Percentiles rank a stretch among this genome's conserved stretches.
Conservation (phyloP, 768 basidiomycete genomes). For the Mycena albidolilacea region DNA sequence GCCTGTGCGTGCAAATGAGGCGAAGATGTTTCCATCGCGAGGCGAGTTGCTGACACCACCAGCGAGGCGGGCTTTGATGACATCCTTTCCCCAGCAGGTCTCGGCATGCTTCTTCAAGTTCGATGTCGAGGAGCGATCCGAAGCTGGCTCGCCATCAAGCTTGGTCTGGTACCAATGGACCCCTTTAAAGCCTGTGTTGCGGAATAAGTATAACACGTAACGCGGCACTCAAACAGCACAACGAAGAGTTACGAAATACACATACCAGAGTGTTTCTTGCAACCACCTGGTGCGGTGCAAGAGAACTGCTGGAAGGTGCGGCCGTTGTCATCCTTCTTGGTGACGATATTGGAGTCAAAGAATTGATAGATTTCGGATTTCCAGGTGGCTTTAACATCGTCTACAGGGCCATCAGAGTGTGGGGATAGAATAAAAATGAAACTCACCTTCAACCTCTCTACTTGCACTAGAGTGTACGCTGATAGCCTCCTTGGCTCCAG, state of each 20-base stretch:
- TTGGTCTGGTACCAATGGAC: conserved; percentile 17
- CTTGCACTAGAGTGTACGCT: neutral
- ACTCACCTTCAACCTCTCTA: conserved; percentile 10
- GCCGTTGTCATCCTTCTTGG: neutral
- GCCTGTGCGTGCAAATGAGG: conserved; percentile 45
- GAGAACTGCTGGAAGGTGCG: conserved; percentile 5
- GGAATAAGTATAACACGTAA: neutral
- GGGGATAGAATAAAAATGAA: neutral
- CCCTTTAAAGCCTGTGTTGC: neutral
- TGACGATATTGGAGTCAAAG: neutral
- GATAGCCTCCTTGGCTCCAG: neutral
- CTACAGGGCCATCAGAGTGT: neutral
- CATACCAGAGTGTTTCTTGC: conserved; percentile 16
- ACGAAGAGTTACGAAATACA: neutral
- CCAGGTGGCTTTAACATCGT: conserved; percentile 12
- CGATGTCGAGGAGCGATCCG: conserved; percentile 9
- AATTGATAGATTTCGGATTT: conserved; percentile 24
- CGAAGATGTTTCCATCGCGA: conserved; percentile 44
- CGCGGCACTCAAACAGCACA: too few species aligned
- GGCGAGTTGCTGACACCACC: neutral
- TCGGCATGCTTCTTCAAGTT: conserved; percentile 22
- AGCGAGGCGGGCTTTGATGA: neutral
- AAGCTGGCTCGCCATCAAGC: neutral
- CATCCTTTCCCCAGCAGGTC: conserved; percentile 2
- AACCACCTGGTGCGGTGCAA: conserved; percentile 12